Evolutionary conservation across 495 filamentous ascomycete genomes (phyloP), one percentile per base, ranked within the genome.

Genomic region (Patellaria atrata): DNA sequence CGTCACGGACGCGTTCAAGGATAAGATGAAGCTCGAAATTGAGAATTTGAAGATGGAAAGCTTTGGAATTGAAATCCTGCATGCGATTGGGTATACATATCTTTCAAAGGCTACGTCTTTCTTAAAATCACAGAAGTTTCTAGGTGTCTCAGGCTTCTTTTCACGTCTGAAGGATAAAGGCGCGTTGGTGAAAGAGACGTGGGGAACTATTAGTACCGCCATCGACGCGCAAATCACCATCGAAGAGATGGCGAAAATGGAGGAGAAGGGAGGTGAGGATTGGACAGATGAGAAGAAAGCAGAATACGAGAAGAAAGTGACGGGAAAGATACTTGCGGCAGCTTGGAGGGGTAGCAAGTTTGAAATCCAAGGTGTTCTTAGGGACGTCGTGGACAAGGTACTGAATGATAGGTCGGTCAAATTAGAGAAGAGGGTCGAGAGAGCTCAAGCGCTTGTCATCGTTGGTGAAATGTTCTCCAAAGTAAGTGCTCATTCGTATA

Each of bases 1-100:
- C 52, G 82, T 93, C 7, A 94, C 86, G 3, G 58, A 57, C 24
- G 84, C 91, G 1, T 99, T 96, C 58, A 75, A 84, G 50, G 82
- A 82, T 51, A 93, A 96, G 68, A 94, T 75, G 14, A 69, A 76
- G n/a, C 73, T 92, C 17, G 91, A 96, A 58, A 82, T 94, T 10
- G 89, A 99, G 64, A 91, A 94, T 46, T 59, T 96, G 45, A 99
- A 96, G 64, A 96, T 99, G 82, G 89, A 99, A 61, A 87, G 79
- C 9, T 99, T 99, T 52, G 89, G 89, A 23, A 61, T 99, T 22
- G 89, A 99, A 48, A 99, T 99, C 45, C 64, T 99, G 15, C 89
- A 99, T 56, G 85, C 89, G 14, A 84, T 99, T 45, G 87, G 91
- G 16, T 63, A 73, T 14, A 89, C 82, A 4, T 99, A 99, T 55